Conservation (phyloP, 305 asterid species). For the Fraxinus nigra region DNA sequence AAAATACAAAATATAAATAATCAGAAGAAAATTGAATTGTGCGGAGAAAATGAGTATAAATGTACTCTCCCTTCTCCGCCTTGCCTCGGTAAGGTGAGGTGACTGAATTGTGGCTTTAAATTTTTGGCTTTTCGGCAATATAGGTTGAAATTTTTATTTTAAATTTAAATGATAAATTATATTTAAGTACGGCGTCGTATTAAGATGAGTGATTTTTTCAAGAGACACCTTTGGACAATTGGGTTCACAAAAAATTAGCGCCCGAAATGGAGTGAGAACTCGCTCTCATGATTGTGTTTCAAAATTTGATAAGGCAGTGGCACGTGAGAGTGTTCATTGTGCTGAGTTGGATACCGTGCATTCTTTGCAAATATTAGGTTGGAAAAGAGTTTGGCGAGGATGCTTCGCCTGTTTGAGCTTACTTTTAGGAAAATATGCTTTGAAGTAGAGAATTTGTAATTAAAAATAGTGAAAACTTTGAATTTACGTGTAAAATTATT, state of each 20-base stretch:
- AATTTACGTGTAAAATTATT: too few relatives aligned
- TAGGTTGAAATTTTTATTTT: neutral
- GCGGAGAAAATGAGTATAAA: neutral
- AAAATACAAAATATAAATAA: neutral
- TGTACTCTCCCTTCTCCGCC: neutral
- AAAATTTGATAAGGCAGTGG: neutral
- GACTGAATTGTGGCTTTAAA: constrained; percentile 2
- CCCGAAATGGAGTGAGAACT: constrained; percentile 24
- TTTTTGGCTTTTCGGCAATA: neutral
- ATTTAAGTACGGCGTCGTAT: constrained; percentile 26
- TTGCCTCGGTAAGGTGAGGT: neutral
- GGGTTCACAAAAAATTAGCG: constrained; percentile 48
- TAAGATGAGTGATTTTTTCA: constrained; percentile 29
- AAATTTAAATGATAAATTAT: neutral
- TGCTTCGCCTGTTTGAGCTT: too few relatives aligned
- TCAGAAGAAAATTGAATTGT: neutral
- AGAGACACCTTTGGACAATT: constrained; percentile 45
- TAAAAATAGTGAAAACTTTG: too few relatives aligned
- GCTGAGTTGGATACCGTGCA: neutral
- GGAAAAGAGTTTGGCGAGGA: too few relatives aligned
- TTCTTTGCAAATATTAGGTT: neutral
- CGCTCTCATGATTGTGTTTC: constrained; percentile 27
- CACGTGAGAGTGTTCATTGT: neutral
- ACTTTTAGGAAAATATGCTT: too few relatives aligned
- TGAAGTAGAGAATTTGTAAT: too few relatives aligned